Base-by-base conservation (phyloP, 345 rosid genomes). In the Euphorbia pulcherrima region DNA sequence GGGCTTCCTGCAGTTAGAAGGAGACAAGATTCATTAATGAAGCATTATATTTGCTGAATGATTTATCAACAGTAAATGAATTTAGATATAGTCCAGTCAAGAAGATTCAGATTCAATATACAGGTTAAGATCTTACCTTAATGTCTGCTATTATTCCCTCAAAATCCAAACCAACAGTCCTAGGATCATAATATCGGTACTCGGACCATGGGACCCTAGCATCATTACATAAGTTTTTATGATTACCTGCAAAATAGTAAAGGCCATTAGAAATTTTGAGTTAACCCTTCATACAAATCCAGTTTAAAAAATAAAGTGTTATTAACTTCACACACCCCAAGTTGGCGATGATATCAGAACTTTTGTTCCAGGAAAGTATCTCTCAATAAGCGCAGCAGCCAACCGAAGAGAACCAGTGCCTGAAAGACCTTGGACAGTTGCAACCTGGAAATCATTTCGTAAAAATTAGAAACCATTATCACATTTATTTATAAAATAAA, bases 381-480 rank as follows among this genome's bases (percentile, higher is more conserved):
- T 81, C 72, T 94, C 96, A 33, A 91, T 87, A 64, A 94, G 90
- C 70, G 95, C 99, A 16, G 91, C 97, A 78, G 92, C 99, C 54
- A 94, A 73, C 53, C 99, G 81, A 62, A 94, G 82, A 65, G 99
- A 94, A 70, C 99, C 99, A 24, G 99, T 94, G 57, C 97, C 99
- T 2, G 97, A 94, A 68, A 94, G 99, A 71, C 99, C 94, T 70
- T 94, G 99, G 76, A 94, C 87, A 6, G 99, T 94, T 68, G 99
- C 99, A 67, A 94, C 90, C 99, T 94, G 82, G 39, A 78, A 64
- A 70, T 26, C n/a, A 21, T 46, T 57, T 23, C 24, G 2, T 52
- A 53, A 53, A 64, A 51, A 7, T 27, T 21, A 64, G 64, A 60
- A 26, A 21, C 44, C 46, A 35, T 26, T 37, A 66, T 60, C 21